Evolutionary conservation across 768 basidiomycete species (phyloP), one percentile per base, ranked within the genome.

Genomic region (Rossbeevera mucosa): DNA sequence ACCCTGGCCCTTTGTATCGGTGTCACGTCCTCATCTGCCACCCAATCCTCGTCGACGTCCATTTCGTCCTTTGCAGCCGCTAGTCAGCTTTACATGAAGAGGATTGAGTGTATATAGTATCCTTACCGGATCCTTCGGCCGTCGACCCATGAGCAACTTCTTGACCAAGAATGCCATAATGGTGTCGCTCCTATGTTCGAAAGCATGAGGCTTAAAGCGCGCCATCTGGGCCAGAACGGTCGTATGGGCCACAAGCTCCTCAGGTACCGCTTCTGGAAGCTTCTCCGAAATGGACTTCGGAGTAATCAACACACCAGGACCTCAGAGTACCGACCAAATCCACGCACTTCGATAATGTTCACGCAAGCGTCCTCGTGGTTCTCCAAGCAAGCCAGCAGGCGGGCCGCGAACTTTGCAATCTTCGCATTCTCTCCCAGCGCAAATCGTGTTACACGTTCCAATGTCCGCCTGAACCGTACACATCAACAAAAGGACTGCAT

Each of bases 371-470:
- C 72, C 7, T 76, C 75, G 13, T 78, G 73, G 42, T 81, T 75
- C 59, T 79, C 80, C 33, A 76, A 76, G 48, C 77, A 78, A 1
- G 85, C 80, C 20, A 95, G 63, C 29, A 89, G 74, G 20, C 93
- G 80, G 2, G 89, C 82, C 1, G 92, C 88, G 66, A 91, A 94
- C 66, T 97, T 97, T 18, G 91, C 88, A 55, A 86, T 82, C 20
- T 80, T 77, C 22, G 75, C 72, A 48, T 86, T 79, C 4, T 80
- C 76, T 22, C 80, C 80, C 26, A 83, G 60, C 0, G 80, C 86
- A 57, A 81, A 79, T 38, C 80, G 78, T 47, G 70, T 71, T 12
- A 88, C 74, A 14, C 84, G 76, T 24, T 93, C 88, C 11, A 81
- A 68, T 1, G 82, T 83, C 30, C 84, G 80, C 64, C 89, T 92